These are phyloP conservation scores for Diplodia scrobiculata DNA, from an alignment of 2,329 filamentous ascomycete species.

Conservation along the genomic window DNA sequence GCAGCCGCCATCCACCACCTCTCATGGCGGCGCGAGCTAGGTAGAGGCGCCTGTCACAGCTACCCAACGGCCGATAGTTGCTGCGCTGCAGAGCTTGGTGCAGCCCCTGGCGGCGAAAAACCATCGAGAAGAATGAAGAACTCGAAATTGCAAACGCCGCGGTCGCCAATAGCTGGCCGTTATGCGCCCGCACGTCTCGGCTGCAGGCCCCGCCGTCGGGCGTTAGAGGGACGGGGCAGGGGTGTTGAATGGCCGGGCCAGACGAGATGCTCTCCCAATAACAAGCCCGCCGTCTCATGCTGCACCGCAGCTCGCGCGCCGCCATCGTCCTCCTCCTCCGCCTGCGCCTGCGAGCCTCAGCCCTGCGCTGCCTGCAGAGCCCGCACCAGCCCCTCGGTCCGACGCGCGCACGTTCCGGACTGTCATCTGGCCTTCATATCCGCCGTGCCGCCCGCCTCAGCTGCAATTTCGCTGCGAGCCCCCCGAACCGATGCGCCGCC, in stretches of 20 bases:
- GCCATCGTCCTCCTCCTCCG: constrained; percentile 5
- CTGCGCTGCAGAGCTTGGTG: background rate
- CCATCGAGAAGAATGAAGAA: constrained; percentile 2
- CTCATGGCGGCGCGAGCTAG: background rate
- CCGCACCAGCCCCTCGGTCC: background rate
- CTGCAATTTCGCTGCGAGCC: constrained; percentile 23
- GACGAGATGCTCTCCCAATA: constrained; percentile 20
- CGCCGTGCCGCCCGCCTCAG: constrained; percentile 13
- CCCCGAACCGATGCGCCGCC: constrained; percentile 21
- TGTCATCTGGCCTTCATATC: constrained; percentile 20
- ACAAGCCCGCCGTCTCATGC: constrained; percentile 17
- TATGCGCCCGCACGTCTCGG: constrained; percentile 16
- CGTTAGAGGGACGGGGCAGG: constrained; percentile 19
- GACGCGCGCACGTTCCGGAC: constrained; percentile 13
- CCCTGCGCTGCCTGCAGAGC: constrained; percentile 6
- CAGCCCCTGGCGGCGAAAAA: constrained; percentile 1
- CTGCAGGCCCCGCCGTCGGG: constrained; percentile 1
- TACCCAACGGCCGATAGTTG: constrained; percentile 6
- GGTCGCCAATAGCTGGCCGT: constrained; percentile 23
- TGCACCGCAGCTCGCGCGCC: background rate
- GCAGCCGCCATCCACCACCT: constrained; percentile 3
- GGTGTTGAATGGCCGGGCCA: constrained; percentile 1
- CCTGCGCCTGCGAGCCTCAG: background rate
- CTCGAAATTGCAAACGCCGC: constrained; percentile 22
- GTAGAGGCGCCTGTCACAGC: background rate